A percentile compares a stretch with the other conserved stretches of the same genome.
phyloP scores from a whole-genome alignment of 495 filamentous ascomycete species.

The Penicillium dipodomyicola region DNA sequence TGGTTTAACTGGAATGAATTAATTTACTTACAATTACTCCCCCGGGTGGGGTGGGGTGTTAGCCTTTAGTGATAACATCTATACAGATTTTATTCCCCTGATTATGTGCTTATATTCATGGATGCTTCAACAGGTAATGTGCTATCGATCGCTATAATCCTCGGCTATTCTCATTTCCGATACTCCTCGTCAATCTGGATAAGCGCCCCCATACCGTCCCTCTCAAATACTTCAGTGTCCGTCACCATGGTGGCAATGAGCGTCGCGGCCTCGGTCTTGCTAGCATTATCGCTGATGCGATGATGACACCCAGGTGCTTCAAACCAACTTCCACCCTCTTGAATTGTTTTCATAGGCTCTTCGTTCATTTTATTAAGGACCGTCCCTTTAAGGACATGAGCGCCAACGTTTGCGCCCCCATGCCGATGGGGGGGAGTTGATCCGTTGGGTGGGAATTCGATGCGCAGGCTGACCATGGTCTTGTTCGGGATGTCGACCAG shows the following conservation, averaged over 20 bases:
- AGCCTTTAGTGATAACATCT: not conserved
- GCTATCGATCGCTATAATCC: not conserved
- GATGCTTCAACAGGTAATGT: not conserved
- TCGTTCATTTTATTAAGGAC: slow-evolving; percentile 46
- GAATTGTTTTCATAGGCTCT: slow-evolving; percentile 25
- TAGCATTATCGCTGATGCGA: slow-evolving; percentile 39
- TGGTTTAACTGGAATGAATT: not conserved
- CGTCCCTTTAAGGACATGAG: slow-evolving; percentile 31
- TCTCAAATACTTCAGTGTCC: slow-evolving; percentile 34
- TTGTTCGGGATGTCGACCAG: slow-evolving; percentile 36
- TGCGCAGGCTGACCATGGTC: slow-evolving; percentile 30
- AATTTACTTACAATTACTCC: not conserved
- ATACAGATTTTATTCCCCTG: not conserved
- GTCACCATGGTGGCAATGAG: slow-evolving; percentile 34
- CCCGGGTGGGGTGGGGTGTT: not conserved
- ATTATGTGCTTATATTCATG: not conserved
- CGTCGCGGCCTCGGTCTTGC: slow-evolving; percentile 31
- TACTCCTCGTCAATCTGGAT: slow-evolving; percentile 36
- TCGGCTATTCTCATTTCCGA: not conserved
- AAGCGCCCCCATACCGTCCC: slow-evolving; percentile 27
- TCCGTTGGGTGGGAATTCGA: slow-evolving; percentile 40
- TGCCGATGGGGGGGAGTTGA: slow-evolving; percentile 46
- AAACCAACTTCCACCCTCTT: slow-evolving; percentile 34
- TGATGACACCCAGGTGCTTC: slow-evolving; percentile 49
- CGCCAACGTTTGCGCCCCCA: slow-evolving; percentile 35